phyloP scores from a whole-genome alignment of 495 filamentous ascomycete genomes.

The Staphylotrichum tortipilum region DNA sequence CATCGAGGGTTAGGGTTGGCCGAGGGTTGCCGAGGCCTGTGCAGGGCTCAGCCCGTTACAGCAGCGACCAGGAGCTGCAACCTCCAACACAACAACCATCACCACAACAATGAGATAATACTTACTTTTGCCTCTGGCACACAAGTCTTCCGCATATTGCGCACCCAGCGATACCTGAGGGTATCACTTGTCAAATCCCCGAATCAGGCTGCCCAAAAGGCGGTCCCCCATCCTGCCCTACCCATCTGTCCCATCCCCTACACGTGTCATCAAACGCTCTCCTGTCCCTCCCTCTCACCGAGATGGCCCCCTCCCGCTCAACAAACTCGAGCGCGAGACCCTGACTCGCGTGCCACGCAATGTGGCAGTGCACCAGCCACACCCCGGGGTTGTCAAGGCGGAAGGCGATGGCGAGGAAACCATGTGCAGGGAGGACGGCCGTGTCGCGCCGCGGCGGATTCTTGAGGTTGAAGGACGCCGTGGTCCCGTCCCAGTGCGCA shows the following conservation, averaged over 20 bases:
- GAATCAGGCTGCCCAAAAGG: not conserved
- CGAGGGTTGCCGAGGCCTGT: too few species aligned
- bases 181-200: not conserved
- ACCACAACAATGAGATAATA: too few species aligned
- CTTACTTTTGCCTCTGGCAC: too few species aligned
- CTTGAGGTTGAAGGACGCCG: not conserved
- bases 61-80: too few species aligned
- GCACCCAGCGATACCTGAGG: too few species aligned
- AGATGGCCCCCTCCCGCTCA: conserved; percentile 22
- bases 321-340: conserved; percentile 41
- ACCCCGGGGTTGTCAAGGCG: conserved; percentile 39
- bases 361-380: conserved; percentile 43
- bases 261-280: not conserved
- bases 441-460: conserved; percentile 56
- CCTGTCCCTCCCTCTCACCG: not conserved
- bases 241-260: not conserved
- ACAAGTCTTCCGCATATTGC: too few species aligned
- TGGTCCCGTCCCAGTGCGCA: conserved; percentile 3
- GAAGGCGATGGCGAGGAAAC: conserved; percentile 36
- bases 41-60: too few species aligned
- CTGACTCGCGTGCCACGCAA: conserved; percentile 42
- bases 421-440: conserved; percentile 33
- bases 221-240: too few species aligned
- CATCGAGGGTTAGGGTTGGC: too few species aligned
- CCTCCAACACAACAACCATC: too few species aligned